Percentiles rank a stretch among this genome's conserved stretches.
Evolutionary conservation across 805 yeast genomes (phyloP).

Genomic region (Sugiyamaella mastotermitis): DNA sequence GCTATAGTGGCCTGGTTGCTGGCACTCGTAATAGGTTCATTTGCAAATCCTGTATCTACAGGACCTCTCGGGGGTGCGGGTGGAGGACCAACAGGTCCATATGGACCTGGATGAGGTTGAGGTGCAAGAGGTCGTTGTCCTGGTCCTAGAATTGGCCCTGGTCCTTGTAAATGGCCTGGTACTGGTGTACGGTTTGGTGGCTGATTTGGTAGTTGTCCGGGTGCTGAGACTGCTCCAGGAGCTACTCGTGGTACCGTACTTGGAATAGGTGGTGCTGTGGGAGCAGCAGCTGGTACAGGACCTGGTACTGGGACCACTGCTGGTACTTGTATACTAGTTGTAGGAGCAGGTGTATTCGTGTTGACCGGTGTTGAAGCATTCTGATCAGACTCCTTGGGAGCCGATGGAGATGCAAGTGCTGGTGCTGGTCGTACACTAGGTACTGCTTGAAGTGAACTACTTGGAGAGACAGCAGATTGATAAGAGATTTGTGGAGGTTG

Average conservation of each 20-base stretch:
- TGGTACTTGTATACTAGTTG: background rate
- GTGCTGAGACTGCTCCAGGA: background rate
- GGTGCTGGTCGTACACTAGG: background rate
- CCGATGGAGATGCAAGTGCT: conserved; percentile 1
- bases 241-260: too few species aligned
- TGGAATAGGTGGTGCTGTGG: background rate
- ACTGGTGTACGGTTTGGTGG: background rate
- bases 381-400: background rate
- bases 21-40: conserved; percentile 12
- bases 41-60: conserved; percentile 9
- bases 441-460: background rate
- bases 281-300: background rate
- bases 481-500: too few species aligned
- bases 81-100: conserved; percentile 8
- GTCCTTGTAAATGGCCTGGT: background rate
- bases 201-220: background rate
- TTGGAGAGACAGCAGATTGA: conserved; percentile 1
- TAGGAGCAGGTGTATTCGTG: background rate
- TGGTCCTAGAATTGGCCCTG: background rate
- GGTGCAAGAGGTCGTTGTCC: background rate
- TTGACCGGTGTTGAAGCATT: background rate
- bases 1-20: conserved; percentile 73
- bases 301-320: background rate
- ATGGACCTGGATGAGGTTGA: background rate
- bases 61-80: conserved; percentile 7